Percentiles rank a stretch among this genome's conserved stretches.
Evolutionary conservation across 2,329 filamentous ascomycete genomes (phyloP).

Genomic region (Microdochium paspali): DNA sequence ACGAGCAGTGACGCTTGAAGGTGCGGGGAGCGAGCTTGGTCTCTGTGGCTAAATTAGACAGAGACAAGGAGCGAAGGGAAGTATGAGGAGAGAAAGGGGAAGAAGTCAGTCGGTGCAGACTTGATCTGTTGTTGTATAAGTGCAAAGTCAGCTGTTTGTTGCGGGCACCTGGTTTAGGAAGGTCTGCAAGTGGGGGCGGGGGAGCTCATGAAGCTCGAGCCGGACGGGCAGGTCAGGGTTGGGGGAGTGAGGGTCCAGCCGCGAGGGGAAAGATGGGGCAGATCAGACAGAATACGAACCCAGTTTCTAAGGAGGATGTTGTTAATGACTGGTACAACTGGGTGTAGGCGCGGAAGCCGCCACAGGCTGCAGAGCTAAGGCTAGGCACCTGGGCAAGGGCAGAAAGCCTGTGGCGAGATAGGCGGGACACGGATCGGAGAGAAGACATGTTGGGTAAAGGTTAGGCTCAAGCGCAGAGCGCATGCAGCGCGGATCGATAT

Average conservation of each 20-base stretch:
- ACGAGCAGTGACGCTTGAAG: conserved; percentile 55
- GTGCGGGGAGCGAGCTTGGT: background rate
- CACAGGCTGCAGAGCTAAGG: background rate
- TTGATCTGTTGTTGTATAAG: background rate
- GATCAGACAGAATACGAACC: too few relatives aligned
- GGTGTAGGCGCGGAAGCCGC: background rate
- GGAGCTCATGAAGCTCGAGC: background rate
- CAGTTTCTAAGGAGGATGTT: too few relatives aligned
- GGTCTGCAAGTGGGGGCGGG: background rate
- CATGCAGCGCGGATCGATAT: too few relatives aligned
- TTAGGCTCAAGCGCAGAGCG: too few relatives aligned
- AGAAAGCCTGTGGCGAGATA: background rate
- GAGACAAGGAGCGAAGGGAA: background rate
- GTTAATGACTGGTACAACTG: background rate
- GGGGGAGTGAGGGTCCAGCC: background rate
- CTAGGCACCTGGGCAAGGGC: background rate
- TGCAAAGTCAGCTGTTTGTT: background rate
- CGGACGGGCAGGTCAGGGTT: too few relatives aligned
- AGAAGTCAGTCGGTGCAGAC: background rate
- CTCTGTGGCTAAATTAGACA: background rate
- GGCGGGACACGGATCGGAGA: background rate
- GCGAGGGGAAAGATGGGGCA: background rate
- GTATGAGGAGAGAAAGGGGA: background rate
- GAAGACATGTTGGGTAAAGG: too few relatives aligned
- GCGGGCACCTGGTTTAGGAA: background rate